These are phyloP conservation scores for Stachybotrys chlorohalonatus DNA, from an alignment of 2,329 filamentous ascomycete genomes.

Conservation along the genomic window DNA sequence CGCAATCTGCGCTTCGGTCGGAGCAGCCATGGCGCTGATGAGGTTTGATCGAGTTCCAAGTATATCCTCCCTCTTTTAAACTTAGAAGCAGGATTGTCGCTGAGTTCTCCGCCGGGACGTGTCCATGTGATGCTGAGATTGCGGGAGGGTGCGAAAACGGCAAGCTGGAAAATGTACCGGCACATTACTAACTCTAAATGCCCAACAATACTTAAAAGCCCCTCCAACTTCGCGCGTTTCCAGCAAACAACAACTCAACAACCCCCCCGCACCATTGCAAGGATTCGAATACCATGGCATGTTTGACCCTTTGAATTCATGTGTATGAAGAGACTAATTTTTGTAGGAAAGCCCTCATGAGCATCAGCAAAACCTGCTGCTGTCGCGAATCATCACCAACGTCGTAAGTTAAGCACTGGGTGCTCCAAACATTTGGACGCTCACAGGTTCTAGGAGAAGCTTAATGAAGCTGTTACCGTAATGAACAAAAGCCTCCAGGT, in stretches of 20 bases:
- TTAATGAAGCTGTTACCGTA: constrained; percentile 87
- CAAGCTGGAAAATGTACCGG: background rate
- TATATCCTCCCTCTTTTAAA: too few relatives aligned
- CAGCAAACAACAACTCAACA: background rate
- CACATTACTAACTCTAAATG: background rate
- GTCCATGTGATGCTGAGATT: background rate
- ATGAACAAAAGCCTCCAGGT: constrained; percentile 91
- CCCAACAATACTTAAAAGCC: background rate
- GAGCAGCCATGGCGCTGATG: constrained; percentile 43
- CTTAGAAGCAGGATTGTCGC: too few relatives aligned
- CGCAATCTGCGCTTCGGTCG: constrained; percentile 64
- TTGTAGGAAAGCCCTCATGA: constrained; percentile 86
- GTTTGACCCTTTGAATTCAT: too few relatives aligned
- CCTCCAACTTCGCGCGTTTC: background rate
- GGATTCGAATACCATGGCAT: too few relatives aligned
- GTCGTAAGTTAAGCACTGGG: constrained; percentile 56
- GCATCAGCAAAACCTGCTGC: constrained; percentile 87
- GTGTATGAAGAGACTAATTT: background rate
- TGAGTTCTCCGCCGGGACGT: too few relatives aligned
- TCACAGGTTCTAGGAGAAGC: constrained; percentile 63
- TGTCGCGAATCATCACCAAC: constrained; percentile 94
- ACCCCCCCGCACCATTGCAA: too few relatives aligned
- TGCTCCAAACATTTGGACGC: background rate
- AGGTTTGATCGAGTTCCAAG: constrained; percentile 8
- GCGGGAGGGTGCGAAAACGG: background rate